Evolutionary conservation across 495 filamentous ascomycete species (phyloP), one percentile per base, ranked within the genome.

Genomic region (Rhypophila decipiens): DNA sequence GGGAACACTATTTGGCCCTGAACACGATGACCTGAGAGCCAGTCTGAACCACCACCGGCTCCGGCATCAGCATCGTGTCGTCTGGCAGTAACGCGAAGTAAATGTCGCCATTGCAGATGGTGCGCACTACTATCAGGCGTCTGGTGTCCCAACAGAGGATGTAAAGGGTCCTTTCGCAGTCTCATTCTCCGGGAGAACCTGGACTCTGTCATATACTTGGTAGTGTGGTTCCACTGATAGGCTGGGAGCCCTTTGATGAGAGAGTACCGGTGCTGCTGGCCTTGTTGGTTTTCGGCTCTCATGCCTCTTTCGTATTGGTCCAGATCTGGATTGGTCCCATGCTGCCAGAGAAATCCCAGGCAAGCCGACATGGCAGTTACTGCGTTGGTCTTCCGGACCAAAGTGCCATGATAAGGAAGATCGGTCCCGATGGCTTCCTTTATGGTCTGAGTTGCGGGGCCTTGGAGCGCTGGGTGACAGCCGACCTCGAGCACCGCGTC

Each of bases 391-490:
- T 46, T 51, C 13, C 64, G 50, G 11, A 12, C 15, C 5, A 68
- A 39, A 5, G 52, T 3, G 2, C 61, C 63, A 0, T 29, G 33
- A n/a, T n/a, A 70, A 1, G 64, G 58, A 5, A 62, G 23, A 15
- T 19, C 2, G 3, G 20, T 20, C 1, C 42, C 43, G 2, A 34
- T 12, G 1, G 39, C 31, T 2, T 56, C 58, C 21, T 56, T 21
- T 20, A 70, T 33, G 3, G 47, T 66, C 34, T 67, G 50, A 0
- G 33, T 9, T 0, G 51, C 53, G 1, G 68, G 63, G 0, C 72
- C 68, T 44, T 71, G 66, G 7, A 80, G 59, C 1, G 76, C 67
- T 1, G 75, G 67, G 39, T 80, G 79, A 0, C 76, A 74, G 0
- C 77, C 79, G 29, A 80, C 49, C 42, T 80, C 79, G 5, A 80